phyloP scores from a whole-genome alignment of 1,284 basidiomycete species.

The Wolfiporia cocos region DNA sequence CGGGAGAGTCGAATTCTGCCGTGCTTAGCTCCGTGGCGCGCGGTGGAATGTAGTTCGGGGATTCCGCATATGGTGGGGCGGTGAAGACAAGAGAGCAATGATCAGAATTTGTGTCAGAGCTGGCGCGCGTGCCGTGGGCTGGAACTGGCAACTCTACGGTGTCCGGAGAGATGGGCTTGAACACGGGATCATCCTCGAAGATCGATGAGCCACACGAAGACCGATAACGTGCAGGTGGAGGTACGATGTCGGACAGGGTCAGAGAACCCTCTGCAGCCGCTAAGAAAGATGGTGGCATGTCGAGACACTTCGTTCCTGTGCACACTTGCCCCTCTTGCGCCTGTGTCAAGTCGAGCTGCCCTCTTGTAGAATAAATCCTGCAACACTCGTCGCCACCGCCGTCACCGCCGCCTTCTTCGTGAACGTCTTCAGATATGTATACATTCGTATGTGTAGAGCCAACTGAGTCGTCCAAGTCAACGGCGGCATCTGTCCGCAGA shows the following conservation, averaged over 20 bases:
- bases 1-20: conserved; percentile 65
- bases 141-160: conserved; percentile 24
- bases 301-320: no score
- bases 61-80: not conserved
- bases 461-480: conserved; percentile 11
- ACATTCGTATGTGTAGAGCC: conserved; percentile 13
- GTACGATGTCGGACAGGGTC: conserved; percentile 70
- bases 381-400: conserved; percentile 24
- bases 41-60: conserved; percentile 6
- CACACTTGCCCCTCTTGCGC: no score
- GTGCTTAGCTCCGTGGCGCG: conserved; percentile 57
- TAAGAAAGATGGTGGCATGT: no score
- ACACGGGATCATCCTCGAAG: conserved; percentile 44
- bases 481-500: conserved; percentile 18
- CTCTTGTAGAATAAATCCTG: conserved; percentile 19
- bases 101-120: conserved; percentile 38
- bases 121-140: conserved; percentile 21
- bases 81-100: conserved; percentile 18
- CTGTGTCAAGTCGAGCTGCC: no score
- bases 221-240: conserved; percentile 40
- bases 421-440: conserved; percentile 17
- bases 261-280: no score
- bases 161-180: conserved; percentile 54
- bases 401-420: conserved; percentile 18
- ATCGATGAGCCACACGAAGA: conserved; percentile 36